phyloP scores from a whole-genome alignment of 306 rosid species.

The Acacia confusa region DNA sequence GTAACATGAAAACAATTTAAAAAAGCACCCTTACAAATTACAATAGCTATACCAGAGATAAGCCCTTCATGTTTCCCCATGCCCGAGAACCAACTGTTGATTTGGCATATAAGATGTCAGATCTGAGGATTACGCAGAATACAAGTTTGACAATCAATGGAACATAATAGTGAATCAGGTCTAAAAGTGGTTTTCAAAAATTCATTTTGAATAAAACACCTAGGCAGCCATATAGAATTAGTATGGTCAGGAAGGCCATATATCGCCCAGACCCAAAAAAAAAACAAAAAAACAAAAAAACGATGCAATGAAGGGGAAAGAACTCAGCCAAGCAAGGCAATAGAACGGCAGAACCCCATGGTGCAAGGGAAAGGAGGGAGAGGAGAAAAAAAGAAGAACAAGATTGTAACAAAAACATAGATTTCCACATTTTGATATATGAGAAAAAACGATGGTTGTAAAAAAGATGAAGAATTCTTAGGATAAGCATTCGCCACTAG shows the following conservation, averaged over 20 bases:
- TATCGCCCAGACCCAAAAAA: conserved; percentile 7
- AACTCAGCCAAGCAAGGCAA: conserved; percentile 20
- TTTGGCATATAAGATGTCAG: conserved; percentile 36
- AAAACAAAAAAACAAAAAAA: too few species aligned
- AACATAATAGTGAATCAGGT: conserved; percentile 21
- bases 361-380: neutral
- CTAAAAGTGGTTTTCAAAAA: conserved; percentile 6
- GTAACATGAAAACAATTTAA: conserved; percentile 11
- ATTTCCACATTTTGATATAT: neutral
- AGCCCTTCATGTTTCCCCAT: conserved; percentile 76
- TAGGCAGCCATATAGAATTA: conserved; percentile 17
- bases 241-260: conserved; percentile 10
- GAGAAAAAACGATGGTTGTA: neutral
- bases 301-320: neutral
- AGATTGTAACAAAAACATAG: too few species aligned
- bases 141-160: neutral
- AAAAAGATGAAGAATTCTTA: neutral
- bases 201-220: neutral
- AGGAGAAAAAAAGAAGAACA: neutral
- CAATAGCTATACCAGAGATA: conserved; percentile 67
- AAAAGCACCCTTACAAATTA: conserved; percentile 18
- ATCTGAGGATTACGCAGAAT: conserved; percentile 16
- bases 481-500: neutral
- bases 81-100: conserved; percentile 87
- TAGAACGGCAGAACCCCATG: neutral